A percentile compares a stretch with the other conserved stretches of the same genome.
Conservation (phyloP, 345 rosid species). For the Eucalyptus melliodora region DNA sequence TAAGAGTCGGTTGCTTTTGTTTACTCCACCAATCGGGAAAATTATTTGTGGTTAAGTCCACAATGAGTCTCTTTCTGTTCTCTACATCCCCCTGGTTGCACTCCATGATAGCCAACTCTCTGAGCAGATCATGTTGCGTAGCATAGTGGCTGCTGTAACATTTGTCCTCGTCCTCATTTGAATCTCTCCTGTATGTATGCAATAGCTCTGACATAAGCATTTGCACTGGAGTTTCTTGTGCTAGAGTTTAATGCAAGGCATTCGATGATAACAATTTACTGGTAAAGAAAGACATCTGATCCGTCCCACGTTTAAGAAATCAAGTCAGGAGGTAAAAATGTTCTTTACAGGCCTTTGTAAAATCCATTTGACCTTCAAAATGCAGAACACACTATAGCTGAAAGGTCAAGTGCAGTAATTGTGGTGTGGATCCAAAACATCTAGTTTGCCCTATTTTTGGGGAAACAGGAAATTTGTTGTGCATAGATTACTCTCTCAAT, state of each 20-base stretch:
- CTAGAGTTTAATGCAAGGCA: background rate
- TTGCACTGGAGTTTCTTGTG: background rate
- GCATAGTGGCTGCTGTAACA: constrained; percentile 20
- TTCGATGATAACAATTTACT: background rate
- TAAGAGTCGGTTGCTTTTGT: background rate
- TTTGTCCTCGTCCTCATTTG: constrained; percentile 6
- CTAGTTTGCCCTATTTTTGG: no score
- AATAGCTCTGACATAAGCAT: background rate
- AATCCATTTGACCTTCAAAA: no score
- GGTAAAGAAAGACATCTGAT: background rate
- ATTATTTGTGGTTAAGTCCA: constrained; percentile 10
- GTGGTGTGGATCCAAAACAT: background rate
- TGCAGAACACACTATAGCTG: no score
- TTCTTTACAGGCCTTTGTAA: no score
- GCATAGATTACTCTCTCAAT: background rate
- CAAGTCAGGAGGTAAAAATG: no score
- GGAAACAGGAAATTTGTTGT: no score
- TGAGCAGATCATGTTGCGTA: constrained; percentile 31
- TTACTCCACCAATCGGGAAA: constrained; percentile 36
- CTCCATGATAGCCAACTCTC: constrained; percentile 24
- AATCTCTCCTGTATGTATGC: constrained; percentile 15
- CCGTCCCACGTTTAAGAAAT: no score
- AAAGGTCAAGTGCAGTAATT: background rate
- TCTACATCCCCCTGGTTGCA: constrained; percentile 3
- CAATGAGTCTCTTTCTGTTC: constrained; percentile 14